Base-by-base conservation (phyloP, 106 monocot species). In the Apostasia ramifera region DNA sequence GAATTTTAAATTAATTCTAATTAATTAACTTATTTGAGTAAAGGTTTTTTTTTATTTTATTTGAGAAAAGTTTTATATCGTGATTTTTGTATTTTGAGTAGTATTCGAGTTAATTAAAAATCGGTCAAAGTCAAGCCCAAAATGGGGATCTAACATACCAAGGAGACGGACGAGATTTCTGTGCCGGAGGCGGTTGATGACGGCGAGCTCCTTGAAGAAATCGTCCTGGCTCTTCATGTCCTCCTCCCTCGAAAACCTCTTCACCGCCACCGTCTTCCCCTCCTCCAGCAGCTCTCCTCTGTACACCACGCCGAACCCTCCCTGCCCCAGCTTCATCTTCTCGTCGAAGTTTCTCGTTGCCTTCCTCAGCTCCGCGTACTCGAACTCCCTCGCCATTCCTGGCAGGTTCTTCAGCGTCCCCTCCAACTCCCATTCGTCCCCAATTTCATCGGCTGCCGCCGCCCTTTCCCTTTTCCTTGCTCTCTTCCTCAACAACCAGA, bases 111-210 rank as follows among this genome's bases (percentile, higher is more conserved):
- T 26, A 26, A 26, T 26, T 26, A 26, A 26, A 26, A 26, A 26
- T 26, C 26, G 26, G 26, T 26, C 26, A 26, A 26, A 26, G 26
- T 26, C 26, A 26, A 26, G 26, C 26, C 26, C 26, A 26, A 26
- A 26, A 26, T 26, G 12, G 41, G n/a, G 38, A 9, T 56, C 38
- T 11, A 76, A 64, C 58, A 59, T 63, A 95, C 92, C 92, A 48
- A 85, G 57, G 6, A 98, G 81, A 1, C 64, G 74, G 66, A 98
- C 92, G 40, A 98, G 83, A 57, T 92, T 71, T 56, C 67, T 77
- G 68, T 92, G 92, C n/a, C 92, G 77, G 69, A 97, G 92, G 26
- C 86, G 77, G 58, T 97, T 97, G 77, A 98, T 98, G 72, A 92
- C 90, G 58, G 80, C 87, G 71, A 98, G 89, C 75, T 98, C 97